Evolutionary conservation across 2,329 filamentous ascomycete genomes (phyloP).

Genomic region (Harringtonia aguacate): DNA sequence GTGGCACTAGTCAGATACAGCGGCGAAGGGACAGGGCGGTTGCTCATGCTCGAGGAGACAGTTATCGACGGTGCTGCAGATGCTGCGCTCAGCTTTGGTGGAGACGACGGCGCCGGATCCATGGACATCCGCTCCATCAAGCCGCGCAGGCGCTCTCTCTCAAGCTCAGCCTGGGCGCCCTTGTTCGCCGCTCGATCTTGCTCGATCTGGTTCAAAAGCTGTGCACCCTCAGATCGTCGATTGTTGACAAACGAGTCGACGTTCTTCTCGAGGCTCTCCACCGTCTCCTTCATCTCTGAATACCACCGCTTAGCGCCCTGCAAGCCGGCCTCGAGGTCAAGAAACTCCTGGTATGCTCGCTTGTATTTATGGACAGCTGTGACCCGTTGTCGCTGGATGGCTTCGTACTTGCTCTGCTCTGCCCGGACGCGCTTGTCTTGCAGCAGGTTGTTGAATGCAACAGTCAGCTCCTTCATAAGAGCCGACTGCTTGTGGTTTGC

Average conservation of each 20-base stretch:
- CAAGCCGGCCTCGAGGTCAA: slow-evolving; percentile 78
- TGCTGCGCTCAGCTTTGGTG: slow-evolving; percentile 17
- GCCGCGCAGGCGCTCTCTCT: slow-evolving; percentile 74
- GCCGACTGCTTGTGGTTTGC: slow-evolving; percentile 92
- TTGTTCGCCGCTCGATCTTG: slow-evolving; percentile 57
- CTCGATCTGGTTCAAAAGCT: slow-evolving; percentile 82
- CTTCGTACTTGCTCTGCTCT: slow-evolving; percentile 92
- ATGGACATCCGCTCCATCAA: slow-evolving; percentile 96
- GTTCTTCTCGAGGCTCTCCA: slow-evolving; percentile 86
- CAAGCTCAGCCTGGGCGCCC: slow-evolving; percentile 58
- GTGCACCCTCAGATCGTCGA: slow-evolving; percentile 77
- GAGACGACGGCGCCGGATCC: slow-evolving; percentile 44
- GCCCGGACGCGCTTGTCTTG: slow-evolving; percentile 90
- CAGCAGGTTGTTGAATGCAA: slow-evolving; percentile 73
- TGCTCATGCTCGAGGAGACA: slow-evolving; percentile 14
- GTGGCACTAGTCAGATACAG: slow-evolving; percentile 23
- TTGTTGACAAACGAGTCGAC: slow-evolving; percentile 97
- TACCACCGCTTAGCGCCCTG: slow-evolving; percentile 89
- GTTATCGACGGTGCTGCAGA: slow-evolving; percentile 16
- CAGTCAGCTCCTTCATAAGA: slow-evolving; percentile 88
- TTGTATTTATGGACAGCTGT: slow-evolving; percentile 80
- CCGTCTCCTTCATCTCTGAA: slow-evolving; percentile 88
- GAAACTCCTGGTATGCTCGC: slow-evolving; percentile 83
- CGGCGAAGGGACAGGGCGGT: slow-evolving; percentile 22
- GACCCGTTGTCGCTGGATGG: slow-evolving; percentile 71